These are phyloP conservation scores for Neodidymelliopsis sp. DNA, from an alignment of 2,329 filamentous ascomycete genomes.

Conservation along the genomic window DNA sequence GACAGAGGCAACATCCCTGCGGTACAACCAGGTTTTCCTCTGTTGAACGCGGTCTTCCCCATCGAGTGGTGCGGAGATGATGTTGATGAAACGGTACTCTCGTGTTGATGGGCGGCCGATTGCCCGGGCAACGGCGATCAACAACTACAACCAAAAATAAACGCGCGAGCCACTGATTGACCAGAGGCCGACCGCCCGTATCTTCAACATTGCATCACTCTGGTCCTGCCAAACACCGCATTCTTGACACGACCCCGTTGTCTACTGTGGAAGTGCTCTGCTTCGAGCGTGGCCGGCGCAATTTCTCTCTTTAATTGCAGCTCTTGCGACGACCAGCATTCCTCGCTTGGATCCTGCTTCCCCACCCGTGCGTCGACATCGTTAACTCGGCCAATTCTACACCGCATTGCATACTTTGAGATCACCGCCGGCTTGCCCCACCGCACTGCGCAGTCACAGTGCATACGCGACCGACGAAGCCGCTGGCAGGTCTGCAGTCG, in stretches of 20 bases:
- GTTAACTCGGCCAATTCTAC: constrained; percentile 9
- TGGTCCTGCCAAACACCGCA: constrained; percentile 8
- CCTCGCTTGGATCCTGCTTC: constrained; percentile 9
- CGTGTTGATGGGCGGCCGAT: constrained; percentile 11
- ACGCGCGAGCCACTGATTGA: constrained; percentile 7
- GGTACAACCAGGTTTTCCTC: constrained; percentile 16
- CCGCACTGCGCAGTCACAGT: constrained; percentile 35
- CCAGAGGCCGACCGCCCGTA: constrained; percentile 7
- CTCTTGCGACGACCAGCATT: constrained; percentile 17
- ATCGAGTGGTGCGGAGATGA: constrained; percentile 15
- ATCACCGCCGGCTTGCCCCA: constrained; percentile 32
- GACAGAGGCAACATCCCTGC: constrained; percentile 10
- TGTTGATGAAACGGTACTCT: constrained; percentile 16
- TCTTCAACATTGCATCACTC: constrained; percentile 19
- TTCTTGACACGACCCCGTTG: constrained; percentile 9
- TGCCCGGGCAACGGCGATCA: constrained; percentile 13
- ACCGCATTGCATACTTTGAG: constrained; percentile 23
- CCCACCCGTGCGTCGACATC: constrained; percentile 8
- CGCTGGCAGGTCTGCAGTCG: constrained; percentile 45
- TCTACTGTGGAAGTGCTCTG: constrained; percentile 10
- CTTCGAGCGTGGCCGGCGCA: constrained; percentile 14
- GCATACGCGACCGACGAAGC: constrained; percentile 44
- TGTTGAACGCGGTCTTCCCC: constrained; percentile 13
- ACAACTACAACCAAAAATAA: constrained; percentile 16
- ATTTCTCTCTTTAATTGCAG: constrained; percentile 19